Conservation (phyloP, 1,139 yeast species). For the Schwanniomyces etchellsii region DNA sequence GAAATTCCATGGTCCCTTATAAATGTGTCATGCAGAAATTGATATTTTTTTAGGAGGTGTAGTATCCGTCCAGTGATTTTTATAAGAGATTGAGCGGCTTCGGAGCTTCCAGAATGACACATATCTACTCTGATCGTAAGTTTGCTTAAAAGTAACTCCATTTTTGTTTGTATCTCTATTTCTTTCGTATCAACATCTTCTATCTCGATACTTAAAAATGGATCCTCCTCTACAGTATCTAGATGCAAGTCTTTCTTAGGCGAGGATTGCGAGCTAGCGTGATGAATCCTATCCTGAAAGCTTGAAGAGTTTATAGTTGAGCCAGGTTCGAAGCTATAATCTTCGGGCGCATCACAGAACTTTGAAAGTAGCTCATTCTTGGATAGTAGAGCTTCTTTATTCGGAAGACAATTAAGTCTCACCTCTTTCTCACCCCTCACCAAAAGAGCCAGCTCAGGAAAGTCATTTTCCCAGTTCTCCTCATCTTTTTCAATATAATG, state of each 20-base stretch:
- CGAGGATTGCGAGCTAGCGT: not conserved
- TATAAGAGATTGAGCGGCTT: constrained; percentile 22
- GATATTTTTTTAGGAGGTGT: constrained; percentile 37
- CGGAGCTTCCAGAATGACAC: constrained; percentile 27
- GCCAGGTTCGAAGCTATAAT: constrained; percentile 11
- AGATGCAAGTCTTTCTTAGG: constrained; percentile 5
- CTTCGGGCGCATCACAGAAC: constrained; percentile 24
- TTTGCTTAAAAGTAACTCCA: constrained; percentile 34
- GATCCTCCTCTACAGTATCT: constrained; percentile 26
- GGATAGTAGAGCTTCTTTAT: constrained; percentile 7
- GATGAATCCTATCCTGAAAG: not conserved
- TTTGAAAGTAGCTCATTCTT: constrained; percentile 26
- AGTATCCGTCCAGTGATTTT: constrained; percentile 38
- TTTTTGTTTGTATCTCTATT: constrained; percentile 37
- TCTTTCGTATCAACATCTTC: constrained; percentile 41
- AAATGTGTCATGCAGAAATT: constrained; percentile 36
- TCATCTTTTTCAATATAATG: constrained; percentile 24
- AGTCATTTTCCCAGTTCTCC: constrained; percentile 35
- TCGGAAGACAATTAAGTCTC: not conserved
- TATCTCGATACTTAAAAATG: constrained; percentile 34
- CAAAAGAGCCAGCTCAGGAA: constrained; percentile 16
- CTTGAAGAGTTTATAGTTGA: not conserved
- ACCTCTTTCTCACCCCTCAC: constrained; percentile 6
- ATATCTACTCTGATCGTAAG: constrained; percentile 29
- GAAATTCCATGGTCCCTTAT: constrained; percentile 47